Evolutionary conservation across 805 yeast species (phyloP).

Genomic region (Starmerella etchellsii): DNA sequence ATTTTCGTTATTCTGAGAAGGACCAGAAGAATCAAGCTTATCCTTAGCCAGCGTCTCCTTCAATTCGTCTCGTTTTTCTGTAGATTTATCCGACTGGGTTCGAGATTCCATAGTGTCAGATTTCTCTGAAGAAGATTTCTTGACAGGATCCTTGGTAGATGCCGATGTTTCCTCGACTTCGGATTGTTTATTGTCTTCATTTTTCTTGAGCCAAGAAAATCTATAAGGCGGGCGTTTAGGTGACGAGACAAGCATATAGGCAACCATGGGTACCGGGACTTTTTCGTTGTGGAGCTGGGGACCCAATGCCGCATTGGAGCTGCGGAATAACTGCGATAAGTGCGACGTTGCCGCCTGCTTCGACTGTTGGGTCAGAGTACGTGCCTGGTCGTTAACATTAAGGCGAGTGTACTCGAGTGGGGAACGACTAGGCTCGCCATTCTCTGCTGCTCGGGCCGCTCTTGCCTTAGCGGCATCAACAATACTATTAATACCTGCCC

Average conservation of each 20-base stretch:
- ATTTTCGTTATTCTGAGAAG: not conserved
- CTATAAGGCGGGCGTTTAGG: constrained; percentile 19
- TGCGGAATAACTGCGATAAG: constrained; percentile 16
- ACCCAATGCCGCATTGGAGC: constrained; percentile 17
- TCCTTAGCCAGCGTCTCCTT: too few species aligned
- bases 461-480: constrained; percentile 15
- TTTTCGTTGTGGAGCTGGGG: constrained; percentile 13
- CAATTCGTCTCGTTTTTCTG: too few species aligned
- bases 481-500: constrained; percentile 22
- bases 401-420: not conserved
- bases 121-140: too few species aligned
- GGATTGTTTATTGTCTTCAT: not conserved
- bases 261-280: constrained; percentile 15
- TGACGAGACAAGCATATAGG: constrained; percentile 17
- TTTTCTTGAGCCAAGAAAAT: not conserved
- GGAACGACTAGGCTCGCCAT: not conserved
- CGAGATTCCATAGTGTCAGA: too few species aligned
- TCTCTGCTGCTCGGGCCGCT: constrained; percentile 5
- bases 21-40: not conserved
- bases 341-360: constrained; percentile 16
- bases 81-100: too few species aligned
- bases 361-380: constrained; percentile 16
- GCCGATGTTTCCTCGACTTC: not conserved
- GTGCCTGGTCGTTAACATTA: constrained; percentile 1
- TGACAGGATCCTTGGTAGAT: not conserved